Evolutionary conservation across 257 asterid genomes (phyloP), one percentile per base, ranked within the genome.

Genomic region (Anisodus acutangulus): DNA sequence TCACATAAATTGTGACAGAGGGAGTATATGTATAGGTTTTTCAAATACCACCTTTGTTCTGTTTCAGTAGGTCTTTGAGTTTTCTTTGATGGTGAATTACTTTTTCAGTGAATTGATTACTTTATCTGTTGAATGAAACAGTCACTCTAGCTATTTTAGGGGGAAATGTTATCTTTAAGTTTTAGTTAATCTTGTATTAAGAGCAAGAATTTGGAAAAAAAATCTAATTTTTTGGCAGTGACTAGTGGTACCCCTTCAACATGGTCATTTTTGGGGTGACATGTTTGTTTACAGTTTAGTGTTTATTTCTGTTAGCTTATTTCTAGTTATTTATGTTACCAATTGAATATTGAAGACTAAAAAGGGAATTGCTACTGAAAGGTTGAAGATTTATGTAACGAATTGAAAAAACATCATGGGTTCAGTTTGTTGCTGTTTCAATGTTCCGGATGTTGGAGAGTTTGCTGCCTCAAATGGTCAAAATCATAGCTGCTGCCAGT

Each of bases 381-480:
- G 68, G 26, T n/a, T 31, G 76, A 57, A 84, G 78, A 47, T 70
- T 69, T 79, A 3, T 79, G 83, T 39, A 22, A 81, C 72, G 81
- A 81, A 54, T 64, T 84, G 80, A 60, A 54, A 47, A n/a, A 64
- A 35, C 71, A 83, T 16, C 82, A 93, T 92, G 97, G 93, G 96
- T 82, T 68, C 86, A 10, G 26, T 86, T 5, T 86, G 90, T 51
- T 82, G 92, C 82, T 91, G 94, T 86, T 85, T 91, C 76, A 57
- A 55, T 78, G 91, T 79, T 43, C 60, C 71, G 19, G 90, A 88
- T 74, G 84, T 3, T 17, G 64, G 78, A 19, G 51, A 22, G 37
- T 12, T 49, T 82, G 74, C 58, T 57, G 71, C 54, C 31, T 78
- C 84, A 47, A 41, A 85, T 57, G n/a, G 49, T 85, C 62, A 89